These are phyloP conservation scores for Avena atlantica DNA, from an alignment of 176 grass and related monocot species.

Conservation along the genomic window DNA sequence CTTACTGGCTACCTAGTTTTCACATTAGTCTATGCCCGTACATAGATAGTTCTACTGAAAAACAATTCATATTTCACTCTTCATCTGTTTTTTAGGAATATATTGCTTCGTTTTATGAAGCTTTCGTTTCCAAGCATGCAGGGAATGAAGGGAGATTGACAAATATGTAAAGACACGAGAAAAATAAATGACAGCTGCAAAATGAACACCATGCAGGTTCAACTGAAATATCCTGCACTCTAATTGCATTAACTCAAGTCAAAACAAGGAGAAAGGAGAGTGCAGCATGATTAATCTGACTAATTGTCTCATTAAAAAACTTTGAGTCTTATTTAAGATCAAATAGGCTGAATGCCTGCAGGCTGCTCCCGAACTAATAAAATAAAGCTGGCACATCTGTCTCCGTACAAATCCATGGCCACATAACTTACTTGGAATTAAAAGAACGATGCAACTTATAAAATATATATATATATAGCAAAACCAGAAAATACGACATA, in stretches of 20 bases:
- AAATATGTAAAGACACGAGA: not conserved
- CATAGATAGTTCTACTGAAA: not conserved
- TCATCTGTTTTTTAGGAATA: not conserved
- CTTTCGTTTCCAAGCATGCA: not conserved
- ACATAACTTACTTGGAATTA: not conserved
- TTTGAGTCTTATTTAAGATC: not conserved
- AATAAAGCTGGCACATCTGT: not conserved
- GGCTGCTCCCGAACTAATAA: not conserved
- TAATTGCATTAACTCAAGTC: not conserved
- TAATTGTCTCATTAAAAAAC: not conserved
- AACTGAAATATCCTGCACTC: slow-evolving; percentile 8
- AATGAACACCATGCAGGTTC: not conserved
- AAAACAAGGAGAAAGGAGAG: not conserved
- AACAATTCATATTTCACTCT: not conserved
- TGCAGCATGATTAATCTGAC: not conserved
- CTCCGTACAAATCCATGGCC: not conserved
- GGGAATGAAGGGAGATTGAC: not conserved
- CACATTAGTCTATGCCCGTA: slow-evolving; percentile 1
- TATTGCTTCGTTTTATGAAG: not conserved
- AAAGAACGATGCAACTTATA: not conserved
- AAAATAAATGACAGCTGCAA: slow-evolving; percentile 1
- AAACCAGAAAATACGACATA: not conserved
- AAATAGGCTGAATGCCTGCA: not conserved
- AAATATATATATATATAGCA: not conserved
- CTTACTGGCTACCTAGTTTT: not conserved